phyloP scores from a whole-genome alignment of 2,329 filamentous ascomycete species.

The Ascosphaera acerosa region DNA sequence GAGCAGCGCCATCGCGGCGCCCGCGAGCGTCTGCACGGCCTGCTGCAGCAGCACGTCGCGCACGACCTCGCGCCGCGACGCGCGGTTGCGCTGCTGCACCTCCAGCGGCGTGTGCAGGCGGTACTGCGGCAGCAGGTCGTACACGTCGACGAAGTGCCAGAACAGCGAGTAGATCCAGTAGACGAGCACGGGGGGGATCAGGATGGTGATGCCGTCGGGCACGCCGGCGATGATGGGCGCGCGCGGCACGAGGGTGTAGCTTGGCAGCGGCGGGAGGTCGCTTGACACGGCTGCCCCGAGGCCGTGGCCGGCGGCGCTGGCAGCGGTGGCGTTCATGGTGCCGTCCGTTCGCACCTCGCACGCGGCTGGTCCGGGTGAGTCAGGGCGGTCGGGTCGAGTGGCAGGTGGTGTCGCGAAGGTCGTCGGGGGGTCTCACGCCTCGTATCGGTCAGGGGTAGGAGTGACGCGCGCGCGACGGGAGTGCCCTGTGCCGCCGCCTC shows the following conservation, averaged over 20 bases:
- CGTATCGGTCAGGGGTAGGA: no score
- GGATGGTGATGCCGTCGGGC: conserved; percentile 54
- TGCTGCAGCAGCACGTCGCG: conserved; percentile 86
- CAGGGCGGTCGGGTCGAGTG: no score
- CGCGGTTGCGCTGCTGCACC: conserved; percentile 66
- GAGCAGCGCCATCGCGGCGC: conserved; percentile 38
- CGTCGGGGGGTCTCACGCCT: no score
- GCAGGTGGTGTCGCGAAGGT: no score
- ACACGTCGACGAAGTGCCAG: conserved; percentile 69
- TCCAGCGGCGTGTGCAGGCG: conserved; percentile 87
- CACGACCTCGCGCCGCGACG: conserved; percentile 59
- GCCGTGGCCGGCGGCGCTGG: no score
- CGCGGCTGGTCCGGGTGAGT: no score
- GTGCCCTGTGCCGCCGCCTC: no score
- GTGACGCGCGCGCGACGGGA: no score
- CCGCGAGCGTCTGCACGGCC: conserved; percentile 56
- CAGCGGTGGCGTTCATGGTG: no score
- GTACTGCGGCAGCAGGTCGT: conserved; percentile 72
- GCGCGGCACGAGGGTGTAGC: conserved; percentile 47
- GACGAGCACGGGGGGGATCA: conserved; percentile 50
- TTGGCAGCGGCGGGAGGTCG: conserved; percentile 60
- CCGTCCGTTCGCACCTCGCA: no score
- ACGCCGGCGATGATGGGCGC: conserved; percentile 51
- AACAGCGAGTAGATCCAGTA: conserved; percentile 75
- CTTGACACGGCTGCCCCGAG: no score